Evolutionary conservation across 23 red algal genomes (phyloP), one percentile per base, ranked within the genome.

Genomic region (Cyanidioschyzon merolae): DNA sequence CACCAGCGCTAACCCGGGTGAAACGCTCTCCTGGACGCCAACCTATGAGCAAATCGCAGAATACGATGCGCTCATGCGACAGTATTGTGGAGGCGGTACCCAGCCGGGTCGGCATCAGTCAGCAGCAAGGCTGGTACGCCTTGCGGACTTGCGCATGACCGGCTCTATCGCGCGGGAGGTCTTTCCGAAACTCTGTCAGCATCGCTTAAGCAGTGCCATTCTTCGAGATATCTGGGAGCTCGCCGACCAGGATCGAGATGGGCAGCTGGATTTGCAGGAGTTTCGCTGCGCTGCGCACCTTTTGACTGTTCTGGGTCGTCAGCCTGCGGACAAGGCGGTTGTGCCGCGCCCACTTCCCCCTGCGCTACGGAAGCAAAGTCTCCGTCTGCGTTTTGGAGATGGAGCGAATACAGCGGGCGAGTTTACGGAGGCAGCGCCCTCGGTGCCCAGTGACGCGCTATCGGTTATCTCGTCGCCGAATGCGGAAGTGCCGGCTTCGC

Each of bases 271-370:
- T 15, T 63, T 83, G 34, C 75, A 83, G 32, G 88, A 98, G 57
- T 98, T 98, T 71, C 86, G 89, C 12, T 58, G 59, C 31, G 94
- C 85, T 0, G 85, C 89, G 77, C 94, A 98, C 58, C 68, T 98
- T 75, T 82, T 88, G 38, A 36, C 76, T 16, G 59, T 76, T 58
- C 83, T 95, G 25, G 79, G 76, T n/a, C 82, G 75, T 67, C 78
- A 82, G 25, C 29, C 63, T 3, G 16, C 21, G 29, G n/a, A 35
- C n/a, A 7, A 35, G 12, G 58, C 37, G 51, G 0, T 92, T 0
- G 74, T 63, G 26, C 79, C 83, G 24, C 58, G 80, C 30, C 67
- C 54, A 26, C 68, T 93, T 37, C 90, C 90, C 7, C 39, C 54
- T 38, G 57, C 40, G 1, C 57, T 93, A 24, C 76, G 84, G 3